phyloP scores from a whole-genome alignment of 306 rosid species.

The Astragalus glycyphyllos region DNA sequence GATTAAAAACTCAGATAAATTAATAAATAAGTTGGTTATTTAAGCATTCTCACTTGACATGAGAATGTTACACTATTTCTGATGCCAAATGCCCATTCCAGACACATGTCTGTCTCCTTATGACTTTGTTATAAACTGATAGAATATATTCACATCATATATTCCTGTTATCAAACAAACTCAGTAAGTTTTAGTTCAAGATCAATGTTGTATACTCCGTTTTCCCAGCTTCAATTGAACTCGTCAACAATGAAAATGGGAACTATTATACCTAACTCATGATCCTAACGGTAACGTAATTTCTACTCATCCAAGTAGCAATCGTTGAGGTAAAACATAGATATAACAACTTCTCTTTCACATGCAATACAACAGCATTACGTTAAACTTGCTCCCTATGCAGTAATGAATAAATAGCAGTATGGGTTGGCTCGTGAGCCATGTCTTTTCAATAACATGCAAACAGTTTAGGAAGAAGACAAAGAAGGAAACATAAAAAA shows the following conservation, averaged over 20 bases:
- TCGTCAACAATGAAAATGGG: conserved; percentile 20
- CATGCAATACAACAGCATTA: neutral
- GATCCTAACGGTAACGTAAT: conserved; percentile 12
- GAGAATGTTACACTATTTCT: conserved; percentile 32
- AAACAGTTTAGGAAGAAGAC: neutral
- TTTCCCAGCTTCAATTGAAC: conserved; percentile 25
- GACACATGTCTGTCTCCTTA: conserved; percentile 22
- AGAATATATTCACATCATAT: conserved; percentile 34
- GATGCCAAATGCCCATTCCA: conserved; percentile 19
- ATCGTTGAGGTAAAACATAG: conserved; percentile 20
- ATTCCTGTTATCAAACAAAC: conserved; percentile 28
- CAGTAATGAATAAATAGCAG: conserved; percentile 16
- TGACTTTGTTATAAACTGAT: conserved; percentile 26
- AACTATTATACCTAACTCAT: conserved; percentile 5
- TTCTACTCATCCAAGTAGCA: conserved; percentile 26
- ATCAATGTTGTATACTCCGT: conserved; percentile 18
- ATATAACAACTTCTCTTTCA: neutral
- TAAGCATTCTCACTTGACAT: conserved; percentile 32
- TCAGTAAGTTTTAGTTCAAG: conserved; percentile 6
- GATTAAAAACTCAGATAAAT: conserved; percentile 23
- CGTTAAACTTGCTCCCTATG: conserved; percentile 20
- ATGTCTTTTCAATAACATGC: conserved; percentile 10
- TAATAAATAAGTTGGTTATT: conserved; percentile 30
- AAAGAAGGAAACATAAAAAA: neutral
- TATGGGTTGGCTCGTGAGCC: neutral